Conservation (phyloP, 1,284 basidiomycete genomes). For the Cryptococcus sp. region DNA sequence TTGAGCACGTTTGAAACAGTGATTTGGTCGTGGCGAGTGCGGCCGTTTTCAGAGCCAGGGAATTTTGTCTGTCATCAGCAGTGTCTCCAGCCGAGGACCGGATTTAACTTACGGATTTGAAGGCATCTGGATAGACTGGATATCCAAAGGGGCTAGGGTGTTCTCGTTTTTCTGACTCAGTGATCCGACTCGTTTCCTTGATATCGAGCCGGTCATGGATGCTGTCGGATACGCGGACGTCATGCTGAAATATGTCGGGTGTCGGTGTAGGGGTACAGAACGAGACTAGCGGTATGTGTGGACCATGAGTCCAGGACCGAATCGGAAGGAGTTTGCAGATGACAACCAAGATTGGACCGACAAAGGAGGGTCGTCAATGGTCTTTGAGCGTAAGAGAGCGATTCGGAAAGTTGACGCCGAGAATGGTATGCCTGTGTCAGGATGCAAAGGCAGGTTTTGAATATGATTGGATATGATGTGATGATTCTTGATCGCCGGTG, state of each 20-base stretch:
- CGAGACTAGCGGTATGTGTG: too few species aligned
- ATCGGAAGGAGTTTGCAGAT: too few species aligned
- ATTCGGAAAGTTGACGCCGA: too few species aligned
- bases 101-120: slow-evolving; percentile 40
- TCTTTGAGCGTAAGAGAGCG: too few species aligned
- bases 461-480: too few species aligned
- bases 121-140: slow-evolving; percentile 46
- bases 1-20: slow-evolving; percentile 44
- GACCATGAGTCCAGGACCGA: too few species aligned
- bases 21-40: slow-evolving; percentile 44
- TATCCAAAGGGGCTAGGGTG: slow-evolving; percentile 38
- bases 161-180: slow-evolving; percentile 38
- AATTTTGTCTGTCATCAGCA: slow-evolving; percentile 35
- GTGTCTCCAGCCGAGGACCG: not conserved
- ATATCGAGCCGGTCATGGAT: slow-evolving; percentile 30
- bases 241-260: not conserved
- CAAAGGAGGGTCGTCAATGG: too few species aligned
- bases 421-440: too few species aligned
- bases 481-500: too few species aligned
- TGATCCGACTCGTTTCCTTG: slow-evolving; percentile 42
- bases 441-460: too few species aligned
- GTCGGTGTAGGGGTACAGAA: too few species aligned
- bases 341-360: too few species aligned
- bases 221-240: not conserved
- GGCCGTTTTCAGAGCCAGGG: slow-evolving; percentile 47